Conservation (phyloP, 495 filamentous ascomycete genomes). For the Choiromyces venosus region DNA sequence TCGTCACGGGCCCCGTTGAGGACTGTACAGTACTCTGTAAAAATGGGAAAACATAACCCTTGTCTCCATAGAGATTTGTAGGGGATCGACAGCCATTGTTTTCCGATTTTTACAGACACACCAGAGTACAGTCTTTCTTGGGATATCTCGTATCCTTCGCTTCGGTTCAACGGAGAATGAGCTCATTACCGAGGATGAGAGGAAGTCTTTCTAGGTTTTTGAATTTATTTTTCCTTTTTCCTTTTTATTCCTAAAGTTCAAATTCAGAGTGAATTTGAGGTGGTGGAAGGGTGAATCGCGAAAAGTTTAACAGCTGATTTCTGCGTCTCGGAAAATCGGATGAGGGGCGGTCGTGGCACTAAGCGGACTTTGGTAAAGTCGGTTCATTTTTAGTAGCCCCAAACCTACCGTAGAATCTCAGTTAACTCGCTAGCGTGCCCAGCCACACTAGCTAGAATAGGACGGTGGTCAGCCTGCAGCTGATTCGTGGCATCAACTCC, state of each 20-base stretch:
- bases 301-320: not conserved
- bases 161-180: not conserved
- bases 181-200: slow-evolving; percentile 8
- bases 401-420: no score
- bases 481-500: no score
- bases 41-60: no score
- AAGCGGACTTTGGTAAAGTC: not conserved
- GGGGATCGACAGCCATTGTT: no score
- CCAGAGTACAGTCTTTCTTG: no score
- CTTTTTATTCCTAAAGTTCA: not conserved
- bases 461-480: no score
- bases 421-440: no score
- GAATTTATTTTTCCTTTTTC: not conserved
- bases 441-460: no score
- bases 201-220: not conserved
- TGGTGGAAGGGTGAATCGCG: not conserved
- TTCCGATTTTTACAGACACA: no score
- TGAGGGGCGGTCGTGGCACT: not conserved
- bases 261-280: not conserved
- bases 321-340: not conserved
- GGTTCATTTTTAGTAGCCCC: not conserved
- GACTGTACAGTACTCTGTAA: no score
- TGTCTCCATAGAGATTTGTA: no score
- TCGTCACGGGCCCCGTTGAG: no score
- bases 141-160: not conserved